A percentile compares a stretch with the other conserved stretches of the same genome.
Conservation (phyloP, 73 alveolate species). For the Urostyla sp. region DNA sequence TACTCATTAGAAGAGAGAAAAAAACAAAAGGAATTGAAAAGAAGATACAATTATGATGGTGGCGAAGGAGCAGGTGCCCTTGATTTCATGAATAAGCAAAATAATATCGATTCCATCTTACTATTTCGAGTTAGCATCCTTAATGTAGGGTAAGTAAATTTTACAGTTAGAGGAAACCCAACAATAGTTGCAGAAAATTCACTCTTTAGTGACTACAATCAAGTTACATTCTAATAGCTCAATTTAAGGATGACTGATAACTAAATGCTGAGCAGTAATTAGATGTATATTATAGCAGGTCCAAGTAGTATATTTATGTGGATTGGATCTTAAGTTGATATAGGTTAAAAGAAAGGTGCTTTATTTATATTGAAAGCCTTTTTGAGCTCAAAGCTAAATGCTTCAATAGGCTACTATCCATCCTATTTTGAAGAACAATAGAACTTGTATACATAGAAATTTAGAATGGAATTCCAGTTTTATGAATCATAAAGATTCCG, state of each 20-base stretch:
- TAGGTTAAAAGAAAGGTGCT: conserved; percentile 12
- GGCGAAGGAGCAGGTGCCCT: no score
- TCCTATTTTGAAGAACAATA: conserved; percentile 43
- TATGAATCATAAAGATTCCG: conserved; percentile 51
- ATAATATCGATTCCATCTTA: not conserved
- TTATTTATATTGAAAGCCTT: conserved; percentile 31
- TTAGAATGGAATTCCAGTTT: conserved; percentile 21
- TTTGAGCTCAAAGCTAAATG: conserved; percentile 23
- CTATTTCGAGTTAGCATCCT: conserved; percentile 39
- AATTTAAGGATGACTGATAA: conserved; percentile 21
- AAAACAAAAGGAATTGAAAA: no score
- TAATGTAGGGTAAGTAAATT: no score
- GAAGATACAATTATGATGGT: no score
- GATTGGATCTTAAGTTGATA: conserved; percentile 38
- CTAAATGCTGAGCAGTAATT: conserved; percentile 32
- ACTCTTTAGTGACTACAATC: conserved; percentile 22
- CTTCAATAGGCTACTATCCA: conserved; percentile 45
- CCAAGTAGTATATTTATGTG: conserved; percentile 48
- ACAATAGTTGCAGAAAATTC: no score
- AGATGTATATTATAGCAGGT: conserved; percentile 13
- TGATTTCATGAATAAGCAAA: no score
- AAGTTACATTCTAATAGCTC: conserved; percentile 21
- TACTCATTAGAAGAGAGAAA: not conserved
- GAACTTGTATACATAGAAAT: conserved; percentile 1
- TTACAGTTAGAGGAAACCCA: no score